These are phyloP conservation scores for Gossypium davidsonii DNA, from an alignment of 441 rosid species.

Conservation along the genomic window DNA sequence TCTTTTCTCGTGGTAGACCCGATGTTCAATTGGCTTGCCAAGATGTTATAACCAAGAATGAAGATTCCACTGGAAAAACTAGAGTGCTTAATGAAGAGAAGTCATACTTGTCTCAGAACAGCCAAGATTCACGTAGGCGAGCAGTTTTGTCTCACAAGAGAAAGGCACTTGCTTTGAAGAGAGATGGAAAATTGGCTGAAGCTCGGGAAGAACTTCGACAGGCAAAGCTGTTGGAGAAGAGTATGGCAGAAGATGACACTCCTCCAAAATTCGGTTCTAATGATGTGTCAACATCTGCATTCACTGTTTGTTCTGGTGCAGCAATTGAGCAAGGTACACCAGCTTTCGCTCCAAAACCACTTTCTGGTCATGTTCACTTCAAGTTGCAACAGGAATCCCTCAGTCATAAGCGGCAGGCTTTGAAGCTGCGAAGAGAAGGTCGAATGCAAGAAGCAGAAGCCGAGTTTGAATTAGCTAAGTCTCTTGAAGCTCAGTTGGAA, in stretches of 20 bases:
- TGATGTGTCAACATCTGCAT: constrained; percentile 18
- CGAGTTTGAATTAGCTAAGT: constrained; percentile 80
- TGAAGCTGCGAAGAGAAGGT: constrained; percentile 88
- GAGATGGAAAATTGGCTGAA: constrained; percentile 70
- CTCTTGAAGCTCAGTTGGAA: constrained; percentile 80
- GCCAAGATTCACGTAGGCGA: constrained; percentile 34
- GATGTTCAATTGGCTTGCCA: constrained; percentile 12
- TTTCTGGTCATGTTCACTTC: constrained; percentile 79
- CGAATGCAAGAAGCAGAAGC: constrained; percentile 83
- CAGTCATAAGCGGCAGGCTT: constrained; percentile 79
- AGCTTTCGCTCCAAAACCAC: constrained; percentile 41
- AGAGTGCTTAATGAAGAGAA: constrained; percentile 21
- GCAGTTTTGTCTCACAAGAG: constrained; percentile 63
- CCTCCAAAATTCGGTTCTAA: constrained; percentile 23
- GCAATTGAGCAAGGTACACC: constrained; percentile 38
- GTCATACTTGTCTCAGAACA: constrained; percentile 27
- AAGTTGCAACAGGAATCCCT: constrained; percentile 90
- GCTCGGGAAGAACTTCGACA: constrained; percentile 74
- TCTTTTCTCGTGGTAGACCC: constrained; percentile 9
- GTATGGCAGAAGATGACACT: constrained; percentile 33
- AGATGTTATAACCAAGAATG: constrained; percentile 14
- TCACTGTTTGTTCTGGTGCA: constrained; percentile 28
- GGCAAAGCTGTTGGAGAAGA: constrained; percentile 80
- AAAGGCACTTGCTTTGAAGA: constrained; percentile 71
- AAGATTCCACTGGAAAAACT: constrained; percentile 16